phyloP scores from a whole-genome alignment of 768 basidiomycete genomes.

The Kwoniella sp. region DNA sequence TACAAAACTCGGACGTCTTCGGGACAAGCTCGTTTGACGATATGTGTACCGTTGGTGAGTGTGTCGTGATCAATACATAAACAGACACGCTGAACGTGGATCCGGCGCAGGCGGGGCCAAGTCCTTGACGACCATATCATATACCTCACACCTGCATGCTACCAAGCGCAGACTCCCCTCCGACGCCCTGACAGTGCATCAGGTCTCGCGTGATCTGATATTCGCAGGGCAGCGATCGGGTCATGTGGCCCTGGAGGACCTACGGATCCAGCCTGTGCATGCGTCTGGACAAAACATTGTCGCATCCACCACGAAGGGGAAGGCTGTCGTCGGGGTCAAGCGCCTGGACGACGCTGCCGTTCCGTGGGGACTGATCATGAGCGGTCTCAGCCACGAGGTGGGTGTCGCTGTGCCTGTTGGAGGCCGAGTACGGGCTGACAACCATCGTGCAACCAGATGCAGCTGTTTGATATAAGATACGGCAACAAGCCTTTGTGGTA shows the following conservation, averaged over 20 bases:
- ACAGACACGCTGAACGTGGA: neutral
- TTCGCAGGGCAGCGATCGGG: constrained; percentile 28
- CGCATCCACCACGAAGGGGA: constrained; percentile 9
- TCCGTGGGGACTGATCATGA: constrained; percentile 33
- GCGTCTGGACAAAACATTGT: constrained; percentile 6
- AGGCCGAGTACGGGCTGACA: too few species aligned
- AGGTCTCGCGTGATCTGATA: constrained; percentile 22
- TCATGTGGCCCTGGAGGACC: constrained; percentile 24
- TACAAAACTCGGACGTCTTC: constrained; percentile 22
- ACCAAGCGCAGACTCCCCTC: constrained; percentile 18
- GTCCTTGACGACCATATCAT: constrained; percentile 14
- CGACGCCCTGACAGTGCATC: constrained; percentile 32
- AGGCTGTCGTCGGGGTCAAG: constrained; percentile 39
- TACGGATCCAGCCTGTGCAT: constrained; percentile 9
- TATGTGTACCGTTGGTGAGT: constrained; percentile 28
- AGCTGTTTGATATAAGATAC: constrained; percentile 34
- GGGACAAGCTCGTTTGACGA: constrained; percentile 29
- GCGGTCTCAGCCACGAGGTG: constrained; percentile 38
- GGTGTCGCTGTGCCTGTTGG: too few species aligned
- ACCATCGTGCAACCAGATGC: too few species aligned
- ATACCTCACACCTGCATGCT: neutral
- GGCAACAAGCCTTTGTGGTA: constrained; percentile 12
- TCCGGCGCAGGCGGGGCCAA: constrained; percentile 9
- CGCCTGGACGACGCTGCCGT: constrained; percentile 34
- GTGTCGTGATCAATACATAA: neutral